phyloP scores from a whole-genome alignment of 768 basidiomycete species.

The Gautieria morchelliformis region DNA sequence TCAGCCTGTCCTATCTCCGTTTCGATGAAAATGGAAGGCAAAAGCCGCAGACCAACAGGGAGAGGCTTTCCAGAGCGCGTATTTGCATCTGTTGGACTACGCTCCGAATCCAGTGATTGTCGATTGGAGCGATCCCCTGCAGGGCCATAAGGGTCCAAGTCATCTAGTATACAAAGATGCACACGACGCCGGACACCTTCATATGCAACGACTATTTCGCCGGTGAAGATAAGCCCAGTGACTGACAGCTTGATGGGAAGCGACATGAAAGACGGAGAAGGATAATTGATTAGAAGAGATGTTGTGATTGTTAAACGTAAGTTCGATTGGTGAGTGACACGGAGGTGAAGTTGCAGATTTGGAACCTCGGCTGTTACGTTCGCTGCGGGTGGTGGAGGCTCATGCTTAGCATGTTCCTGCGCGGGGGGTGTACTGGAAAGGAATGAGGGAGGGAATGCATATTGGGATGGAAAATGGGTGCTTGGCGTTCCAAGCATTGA shows the following conservation, averaged over 20 bases:
- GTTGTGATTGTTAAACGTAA: slow-evolving; percentile 84
- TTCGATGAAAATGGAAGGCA: slow-evolving; percentile 86
- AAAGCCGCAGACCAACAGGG: slow-evolving; percentile 71
- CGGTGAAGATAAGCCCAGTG: slow-evolving; percentile 77
- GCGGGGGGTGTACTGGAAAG: slow-evolving; percentile 11
- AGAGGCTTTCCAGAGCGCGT: slow-evolving; percentile 50
- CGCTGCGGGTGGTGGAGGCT: neutral
- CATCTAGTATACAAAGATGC: slow-evolving; percentile 84
- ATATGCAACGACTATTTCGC: slow-evolving; percentile 86
- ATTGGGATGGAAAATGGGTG: slow-evolving; percentile 10
- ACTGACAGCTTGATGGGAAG: slow-evolving; percentile 92
- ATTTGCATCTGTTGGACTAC: slow-evolving; percentile 50
- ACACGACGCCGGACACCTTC: slow-evolving; percentile 73
- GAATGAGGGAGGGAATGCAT: neutral
- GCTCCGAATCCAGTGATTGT: slow-evolving; percentile 22
- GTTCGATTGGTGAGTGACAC: slow-evolving; percentile 79
- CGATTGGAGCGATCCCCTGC: slow-evolving; percentile 29
- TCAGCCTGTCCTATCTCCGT: slow-evolving; percentile 95
- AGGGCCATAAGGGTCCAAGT: slow-evolving; percentile 77
- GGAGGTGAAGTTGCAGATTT: slow-evolving; percentile 83
- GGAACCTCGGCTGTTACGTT: slow-evolving; percentile 30
- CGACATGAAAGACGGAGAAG: slow-evolving; percentile 93
- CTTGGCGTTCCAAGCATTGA: slow-evolving; percentile 12
- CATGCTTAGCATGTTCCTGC: neutral
- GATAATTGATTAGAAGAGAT: slow-evolving; percentile 93